These are phyloP conservation scores for Emericellopsis atlantica DNA, from an alignment of 2,329 filamentous ascomycete genomes.

Conservation along the genomic window DNA sequence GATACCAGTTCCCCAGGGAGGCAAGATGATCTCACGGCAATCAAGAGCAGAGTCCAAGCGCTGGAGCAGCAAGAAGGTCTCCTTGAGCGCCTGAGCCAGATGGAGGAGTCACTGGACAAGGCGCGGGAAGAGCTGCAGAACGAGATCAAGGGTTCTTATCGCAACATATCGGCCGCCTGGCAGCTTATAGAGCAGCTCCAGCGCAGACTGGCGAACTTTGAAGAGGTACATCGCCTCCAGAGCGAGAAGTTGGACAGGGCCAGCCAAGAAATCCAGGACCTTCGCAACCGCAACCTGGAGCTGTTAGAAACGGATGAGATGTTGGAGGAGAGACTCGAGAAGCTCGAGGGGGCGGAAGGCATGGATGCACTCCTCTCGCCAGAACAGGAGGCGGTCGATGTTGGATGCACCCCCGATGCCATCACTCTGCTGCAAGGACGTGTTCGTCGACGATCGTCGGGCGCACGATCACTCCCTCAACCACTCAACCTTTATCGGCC, in stretches of 20 bases:
- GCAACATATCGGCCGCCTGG: conserved; percentile 42
- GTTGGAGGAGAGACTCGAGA: conserved; percentile 42
- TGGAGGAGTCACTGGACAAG: conserved; percentile 42
- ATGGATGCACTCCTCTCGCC: conserved; percentile 10
- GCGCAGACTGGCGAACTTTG: conserved; percentile 17
- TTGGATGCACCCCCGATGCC: neutral
- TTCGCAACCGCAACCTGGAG: conserved; percentile 35
- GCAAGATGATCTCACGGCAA: conserved; percentile 20
- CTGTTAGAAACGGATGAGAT: conserved; percentile 35
- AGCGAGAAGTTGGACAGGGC: conserved; percentile 26
- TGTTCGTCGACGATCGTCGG: neutral
- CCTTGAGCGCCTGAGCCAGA: conserved; percentile 26
- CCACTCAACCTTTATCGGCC: neutral
- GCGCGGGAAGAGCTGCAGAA: conserved; percentile 35
- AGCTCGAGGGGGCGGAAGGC: conserved; percentile 17
- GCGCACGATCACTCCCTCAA: neutral
- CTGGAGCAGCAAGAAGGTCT: conserved; percentile 1
- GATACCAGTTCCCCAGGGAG: conserved; percentile 34
- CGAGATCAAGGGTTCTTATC: conserved; percentile 41
- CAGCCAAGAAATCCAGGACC: conserved; percentile 26
- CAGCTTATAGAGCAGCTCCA: conserved; percentile 33
- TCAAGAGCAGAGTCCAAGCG: conserved; percentile 6
- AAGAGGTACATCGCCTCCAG: conserved; percentile 24
- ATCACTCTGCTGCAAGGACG: neutral
- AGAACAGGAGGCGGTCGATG: conserved; percentile 8